Conservation (phyloP, 805 yeast species). For the Barnettozyma populi region DNA sequence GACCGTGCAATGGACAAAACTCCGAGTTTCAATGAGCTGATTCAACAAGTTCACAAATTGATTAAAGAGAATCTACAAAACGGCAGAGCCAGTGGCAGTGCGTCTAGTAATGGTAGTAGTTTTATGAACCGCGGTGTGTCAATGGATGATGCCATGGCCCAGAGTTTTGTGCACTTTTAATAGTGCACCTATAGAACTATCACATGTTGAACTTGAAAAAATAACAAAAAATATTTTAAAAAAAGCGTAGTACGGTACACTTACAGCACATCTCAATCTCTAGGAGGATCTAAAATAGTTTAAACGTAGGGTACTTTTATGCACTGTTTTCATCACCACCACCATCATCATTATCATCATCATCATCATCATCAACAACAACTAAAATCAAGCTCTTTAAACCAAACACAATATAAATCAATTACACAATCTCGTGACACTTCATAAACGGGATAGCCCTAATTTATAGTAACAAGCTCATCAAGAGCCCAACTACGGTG, state of each 20-base stretch:
- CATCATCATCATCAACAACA: neutral
- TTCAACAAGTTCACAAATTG: conserved; percentile 61
- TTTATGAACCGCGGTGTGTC: neutral
- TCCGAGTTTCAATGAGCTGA: conserved; percentile 58
- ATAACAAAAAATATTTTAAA: too few species aligned
- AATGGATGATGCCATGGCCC: conserved; percentile 1
- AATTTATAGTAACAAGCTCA: neutral
- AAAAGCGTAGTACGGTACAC: neutral
- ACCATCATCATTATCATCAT: too few species aligned
- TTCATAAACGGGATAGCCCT: neutral
- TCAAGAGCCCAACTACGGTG: neutral
- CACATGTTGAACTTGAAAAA: too few species aligned
- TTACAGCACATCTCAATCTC: neutral
- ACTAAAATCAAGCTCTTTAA: neutral
- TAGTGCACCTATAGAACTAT: neutral
- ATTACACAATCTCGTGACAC: neutral
- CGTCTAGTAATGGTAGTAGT: neutral
- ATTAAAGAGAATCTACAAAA: conserved; percentile 48
- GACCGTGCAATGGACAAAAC: conserved; percentile 56
- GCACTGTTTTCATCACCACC: too few species aligned
- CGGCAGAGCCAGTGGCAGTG: conserved; percentile 26
- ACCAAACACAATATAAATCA: neutral
- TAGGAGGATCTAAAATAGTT: too few species aligned
- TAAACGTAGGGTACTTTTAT: too few species aligned
- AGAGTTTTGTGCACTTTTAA: neutral